These are phyloP conservation scores for Bimuria novae-zelandiae DNA, from an alignment of 2,329 filamentous ascomycete species.

Conservation along the genomic window DNA sequence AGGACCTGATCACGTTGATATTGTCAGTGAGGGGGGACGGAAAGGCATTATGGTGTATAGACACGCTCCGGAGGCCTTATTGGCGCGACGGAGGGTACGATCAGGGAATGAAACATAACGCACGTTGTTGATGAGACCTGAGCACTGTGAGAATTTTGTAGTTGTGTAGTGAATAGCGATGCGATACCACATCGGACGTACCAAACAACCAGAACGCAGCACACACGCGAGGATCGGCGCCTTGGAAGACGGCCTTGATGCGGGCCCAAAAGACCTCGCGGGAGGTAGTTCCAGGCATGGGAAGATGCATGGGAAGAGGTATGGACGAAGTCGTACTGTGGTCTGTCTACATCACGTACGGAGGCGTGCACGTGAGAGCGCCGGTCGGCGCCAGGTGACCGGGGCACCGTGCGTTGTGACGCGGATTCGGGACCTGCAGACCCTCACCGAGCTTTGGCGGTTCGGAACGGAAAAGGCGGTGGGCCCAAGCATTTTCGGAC, in stretches of 20 bases:
- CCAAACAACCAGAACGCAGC: constrained; percentile 93
- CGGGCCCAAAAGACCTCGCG: constrained; percentile 76
- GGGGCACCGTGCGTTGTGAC: neutral
- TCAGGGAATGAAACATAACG: neutral
- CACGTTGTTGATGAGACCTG: constrained; percentile 93
- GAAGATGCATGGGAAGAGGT: constrained; percentile 51
- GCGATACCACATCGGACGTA: constrained; percentile 48
- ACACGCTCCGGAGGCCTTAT: too few species aligned
- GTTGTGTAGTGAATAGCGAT: neutral
- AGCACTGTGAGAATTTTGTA: constrained; percentile 4
- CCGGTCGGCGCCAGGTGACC: neutral
- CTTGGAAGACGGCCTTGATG: constrained; percentile 65
- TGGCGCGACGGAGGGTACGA: neutral
- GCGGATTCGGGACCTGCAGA: neutral
- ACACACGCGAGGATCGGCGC: constrained; percentile 72
- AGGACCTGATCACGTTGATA: constrained; percentile 51
- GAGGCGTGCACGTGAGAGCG: neutral
- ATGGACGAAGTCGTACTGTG: constrained; percentile 21
- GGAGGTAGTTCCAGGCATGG: constrained; percentile 66
- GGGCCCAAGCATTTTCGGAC: too few species aligned
- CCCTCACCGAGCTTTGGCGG: neutral
- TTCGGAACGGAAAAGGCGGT: constrained; percentile 8
- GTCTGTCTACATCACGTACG: neutral
- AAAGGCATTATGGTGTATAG: too few species aligned
- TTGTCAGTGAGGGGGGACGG: neutral